These are phyloP conservation scores for Moesziomyces sp. DNA, from an alignment of 1,284 basidiomycete genomes.

Conservation along the genomic window DNA sequence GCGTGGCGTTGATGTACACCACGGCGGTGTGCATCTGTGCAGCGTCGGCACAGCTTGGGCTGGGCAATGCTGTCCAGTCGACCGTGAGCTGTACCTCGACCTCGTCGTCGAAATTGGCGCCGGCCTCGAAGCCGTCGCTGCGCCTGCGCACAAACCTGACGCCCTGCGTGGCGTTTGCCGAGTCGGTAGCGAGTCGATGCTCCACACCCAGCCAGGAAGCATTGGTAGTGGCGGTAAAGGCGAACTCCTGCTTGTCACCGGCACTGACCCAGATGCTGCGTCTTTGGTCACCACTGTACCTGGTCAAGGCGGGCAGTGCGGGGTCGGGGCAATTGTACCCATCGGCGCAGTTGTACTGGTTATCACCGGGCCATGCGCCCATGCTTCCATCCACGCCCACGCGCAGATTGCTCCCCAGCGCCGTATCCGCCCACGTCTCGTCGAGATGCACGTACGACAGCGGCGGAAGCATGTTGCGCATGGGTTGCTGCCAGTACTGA, in stretches of 20 bases:
- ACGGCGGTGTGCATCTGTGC: constrained; percentile 12
- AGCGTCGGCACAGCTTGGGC: constrained; percentile 1
- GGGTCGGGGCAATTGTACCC: constrained; percentile 40
- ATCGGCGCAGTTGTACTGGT: constrained; percentile 36
- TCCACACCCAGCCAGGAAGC: constrained; percentile 14
- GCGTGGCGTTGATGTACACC: constrained; percentile 32
- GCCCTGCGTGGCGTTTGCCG: background rate
- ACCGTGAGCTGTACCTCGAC: constrained; percentile 17
- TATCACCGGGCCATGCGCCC: constrained; percentile 39
- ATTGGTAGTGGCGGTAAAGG: constrained; percentile 20
- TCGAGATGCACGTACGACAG: constrained; percentile 9
- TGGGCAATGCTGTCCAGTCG: constrained; percentile 17
- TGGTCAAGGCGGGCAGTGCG: constrained; percentile 1
- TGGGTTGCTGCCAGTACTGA: constrained; percentile 39
- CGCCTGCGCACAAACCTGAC: constrained; percentile 8
- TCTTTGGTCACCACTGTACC: constrained; percentile 25
- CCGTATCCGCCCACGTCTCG: constrained; percentile 21
- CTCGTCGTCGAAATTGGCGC: constrained; percentile 31
- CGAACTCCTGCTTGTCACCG: constrained; percentile 15
- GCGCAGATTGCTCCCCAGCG: constrained; percentile 19
- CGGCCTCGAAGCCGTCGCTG: constrained; percentile 11
- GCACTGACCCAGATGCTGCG: constrained; percentile 28
- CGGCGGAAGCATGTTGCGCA: constrained; percentile 25
- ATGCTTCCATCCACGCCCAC: constrained; percentile 30
- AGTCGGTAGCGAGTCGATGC: constrained; percentile 13